Conservation (phyloP, 73 alveolate species). For the Diophrys sp. region DNA sequence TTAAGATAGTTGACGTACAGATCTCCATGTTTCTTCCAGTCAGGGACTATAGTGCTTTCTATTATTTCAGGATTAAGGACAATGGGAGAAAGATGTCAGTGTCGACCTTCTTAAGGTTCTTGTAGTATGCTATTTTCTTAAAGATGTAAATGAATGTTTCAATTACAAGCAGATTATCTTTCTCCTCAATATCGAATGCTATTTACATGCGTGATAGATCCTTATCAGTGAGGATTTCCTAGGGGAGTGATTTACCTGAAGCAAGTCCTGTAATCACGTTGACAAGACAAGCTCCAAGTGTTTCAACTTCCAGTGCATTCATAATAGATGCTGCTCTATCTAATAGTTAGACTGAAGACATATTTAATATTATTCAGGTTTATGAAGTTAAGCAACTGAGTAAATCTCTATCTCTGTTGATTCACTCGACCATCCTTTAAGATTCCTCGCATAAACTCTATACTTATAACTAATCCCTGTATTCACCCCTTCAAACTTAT, state of each 20-base stretch:
- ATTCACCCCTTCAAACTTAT: conserved; percentile 44
- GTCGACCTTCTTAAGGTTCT: background rate
- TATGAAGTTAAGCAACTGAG: conserved; percentile 46
- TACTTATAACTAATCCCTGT: conserved; percentile 48
- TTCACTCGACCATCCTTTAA: conserved; percentile 35
- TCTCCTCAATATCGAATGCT: background rate
- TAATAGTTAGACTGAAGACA: too few relatives aligned
- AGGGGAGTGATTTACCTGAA: background rate
- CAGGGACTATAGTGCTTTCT: background rate
- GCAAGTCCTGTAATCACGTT: background rate
- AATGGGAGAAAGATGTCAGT: background rate
- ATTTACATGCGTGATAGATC: background rate
- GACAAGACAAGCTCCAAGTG: background rate
- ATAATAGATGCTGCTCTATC: background rate
- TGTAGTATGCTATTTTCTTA: conserved; percentile 8
- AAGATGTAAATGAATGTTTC: conserved; percentile 5
- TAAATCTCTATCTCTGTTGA: conserved; percentile 26
- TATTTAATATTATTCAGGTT: too few relatives aligned
- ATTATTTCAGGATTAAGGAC: background rate
- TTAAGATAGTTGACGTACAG: background rate
- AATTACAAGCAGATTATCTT: background rate
- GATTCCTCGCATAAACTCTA: conserved; percentile 53
- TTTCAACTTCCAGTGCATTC: background rate
- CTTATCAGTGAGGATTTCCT: background rate
- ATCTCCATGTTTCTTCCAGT: conserved; percentile 11